These are phyloP conservation scores for Stagonosporopsis vannaccii DNA, from an alignment of 2,329 filamentous ascomycete species.

Conservation along the genomic window DNA sequence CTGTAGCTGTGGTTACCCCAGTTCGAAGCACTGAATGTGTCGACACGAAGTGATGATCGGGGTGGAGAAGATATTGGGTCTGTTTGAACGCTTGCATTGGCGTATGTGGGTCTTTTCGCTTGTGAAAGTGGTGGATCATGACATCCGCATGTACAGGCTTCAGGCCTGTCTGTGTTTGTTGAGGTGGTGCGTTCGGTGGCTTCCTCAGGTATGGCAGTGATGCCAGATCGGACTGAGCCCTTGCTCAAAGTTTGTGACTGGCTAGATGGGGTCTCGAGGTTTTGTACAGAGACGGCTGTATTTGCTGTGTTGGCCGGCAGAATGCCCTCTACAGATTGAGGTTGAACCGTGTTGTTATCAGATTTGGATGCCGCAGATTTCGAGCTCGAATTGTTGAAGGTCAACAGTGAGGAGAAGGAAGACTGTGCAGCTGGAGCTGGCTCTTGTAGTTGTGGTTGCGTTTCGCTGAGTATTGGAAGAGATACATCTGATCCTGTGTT, in stretches of 20 bases:
- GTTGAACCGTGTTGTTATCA: too few relatives aligned
- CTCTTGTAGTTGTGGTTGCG: slow-evolving; percentile 16
- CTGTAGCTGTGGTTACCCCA: slow-evolving; percentile 16
- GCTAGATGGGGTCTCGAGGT: background rate
- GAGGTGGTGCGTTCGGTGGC: background rate
- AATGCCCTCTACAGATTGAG: background rate
- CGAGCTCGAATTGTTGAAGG: background rate
- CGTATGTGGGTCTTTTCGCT: slow-evolving; percentile 21
- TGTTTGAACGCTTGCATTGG: slow-evolving; percentile 37
- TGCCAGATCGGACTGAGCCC: background rate
- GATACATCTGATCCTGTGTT: slow-evolving; percentile 33
- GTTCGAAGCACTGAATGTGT: slow-evolving; percentile 18
- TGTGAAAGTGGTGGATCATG: background rate
- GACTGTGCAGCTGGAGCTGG: slow-evolving; percentile 18
- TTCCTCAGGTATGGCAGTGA: background rate
- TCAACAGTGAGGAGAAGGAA: slow-evolving; percentile 1
- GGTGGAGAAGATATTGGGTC: slow-evolving; percentile 19
- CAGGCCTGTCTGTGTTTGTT: background rate
- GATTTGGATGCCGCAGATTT: background rate
- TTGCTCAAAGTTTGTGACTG: background rate
- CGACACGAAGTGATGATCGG: slow-evolving; percentile 19
- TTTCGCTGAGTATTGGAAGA: slow-evolving; percentile 8
- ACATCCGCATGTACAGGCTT: slow-evolving; percentile 24
- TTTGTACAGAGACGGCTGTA: background rate
- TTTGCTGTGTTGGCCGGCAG: background rate